Evolutionary conservation across 2,329 filamentous ascomycete genomes (phyloP).

Genomic region (Arthrinium phaeospermum): DNA sequence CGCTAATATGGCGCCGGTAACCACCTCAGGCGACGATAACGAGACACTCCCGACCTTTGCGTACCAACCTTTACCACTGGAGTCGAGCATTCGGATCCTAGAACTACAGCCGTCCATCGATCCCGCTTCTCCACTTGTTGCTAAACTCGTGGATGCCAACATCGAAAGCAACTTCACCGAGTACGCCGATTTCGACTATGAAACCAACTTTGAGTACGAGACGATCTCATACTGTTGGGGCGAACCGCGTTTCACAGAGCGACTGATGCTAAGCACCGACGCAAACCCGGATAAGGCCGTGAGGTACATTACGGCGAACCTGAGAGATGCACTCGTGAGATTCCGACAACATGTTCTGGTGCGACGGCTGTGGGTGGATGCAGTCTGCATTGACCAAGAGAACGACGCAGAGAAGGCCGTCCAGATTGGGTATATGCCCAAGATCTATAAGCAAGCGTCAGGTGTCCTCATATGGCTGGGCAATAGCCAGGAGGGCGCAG

Average conservation of each 20-base stretch:
- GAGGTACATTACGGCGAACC: neutral
- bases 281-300: neutral
- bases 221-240: neutral
- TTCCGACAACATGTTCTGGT: neutral
- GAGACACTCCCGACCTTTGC: neutral
- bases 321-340: neutral
- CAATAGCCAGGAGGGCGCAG: neutral
- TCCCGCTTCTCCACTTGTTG: neutral
- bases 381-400: neutral
- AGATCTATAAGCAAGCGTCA: neutral
- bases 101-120: neutral
- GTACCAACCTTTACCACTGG: neutral
- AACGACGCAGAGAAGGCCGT: neutral
- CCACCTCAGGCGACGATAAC: neutral
- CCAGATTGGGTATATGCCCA: neutral
- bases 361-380: neutral
- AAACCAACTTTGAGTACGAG: neutral
- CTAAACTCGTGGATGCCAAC: neutral
- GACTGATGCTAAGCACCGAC: neutral
- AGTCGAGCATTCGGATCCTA: neutral
- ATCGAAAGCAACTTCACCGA: neutral
- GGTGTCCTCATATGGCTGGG: neutral
- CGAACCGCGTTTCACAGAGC: neutral
- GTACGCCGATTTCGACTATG: neutral
- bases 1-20: neutral